Base-by-base conservation (phyloP, 116 monocot genomes). In the Posidonia oceanica region DNA sequence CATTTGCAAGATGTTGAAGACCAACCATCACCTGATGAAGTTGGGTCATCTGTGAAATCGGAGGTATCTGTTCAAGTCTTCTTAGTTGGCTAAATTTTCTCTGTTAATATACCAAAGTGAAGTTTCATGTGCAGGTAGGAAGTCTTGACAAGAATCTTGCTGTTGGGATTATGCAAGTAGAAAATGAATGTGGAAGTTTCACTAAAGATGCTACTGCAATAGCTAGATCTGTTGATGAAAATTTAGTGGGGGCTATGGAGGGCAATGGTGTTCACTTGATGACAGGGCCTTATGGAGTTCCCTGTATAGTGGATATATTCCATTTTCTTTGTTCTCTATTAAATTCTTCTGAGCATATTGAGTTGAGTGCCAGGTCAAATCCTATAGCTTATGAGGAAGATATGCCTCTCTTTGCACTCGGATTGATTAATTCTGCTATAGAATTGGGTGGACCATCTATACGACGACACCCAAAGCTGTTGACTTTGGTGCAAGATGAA, bases 241-340 rank as follows among this genome's bases (percentile, higher is more conserved):
- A 69, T 60, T 15, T 18, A 37, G 52, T 37, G 17, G 73, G 37
- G 36, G 64, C 62, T 5, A 59, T 53, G 53, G 37, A 63, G 36
- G 58, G 69, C 10, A 76, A 78, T 69, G 85, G 81, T 3, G 42
- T 36, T 5, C 61, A 56, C 15, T 21, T 67, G 14, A 75, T 80
- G 74, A 72, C 78, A 60, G 80, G 79, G n/a, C 87, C 94, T n/a
- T 94, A 80, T 75, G 94, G 94, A 56, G 64, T 94, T 56, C 87
- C 90, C 37, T 88, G 88, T 70, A 82, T 89, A 78, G 82, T 86
- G 70, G 93, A 93, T 74, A 87, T 89, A 81, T 89, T 93, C 41
- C 82, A 88, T 59, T 88, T 93, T 44, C 76, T 94, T 23, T 94
- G 89, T 61, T 94, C 94, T 61, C 85, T 89, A 44, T 66, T 90